phyloP scores from a whole-genome alignment of 2,329 filamentous ascomycete species.

The Aspergillus awamori region DNA sequence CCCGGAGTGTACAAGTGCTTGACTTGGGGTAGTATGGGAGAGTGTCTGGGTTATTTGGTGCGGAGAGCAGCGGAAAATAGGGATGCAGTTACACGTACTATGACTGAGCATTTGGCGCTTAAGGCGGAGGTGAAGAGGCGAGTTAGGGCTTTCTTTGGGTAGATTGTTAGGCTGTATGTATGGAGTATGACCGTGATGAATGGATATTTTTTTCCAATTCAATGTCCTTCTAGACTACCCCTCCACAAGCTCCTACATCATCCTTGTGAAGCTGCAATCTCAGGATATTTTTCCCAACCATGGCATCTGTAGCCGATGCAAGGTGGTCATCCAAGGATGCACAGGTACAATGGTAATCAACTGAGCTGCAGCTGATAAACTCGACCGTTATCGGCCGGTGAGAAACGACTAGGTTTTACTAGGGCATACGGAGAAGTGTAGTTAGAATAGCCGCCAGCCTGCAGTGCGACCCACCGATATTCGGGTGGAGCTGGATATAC shows the following conservation, averaged over 20 bases:
- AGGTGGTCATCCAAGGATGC: background rate
- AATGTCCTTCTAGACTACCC: background rate
- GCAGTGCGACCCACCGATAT: background rate
- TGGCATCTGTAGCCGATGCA: background rate
- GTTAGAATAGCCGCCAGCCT: background rate
- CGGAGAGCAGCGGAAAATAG: slow-evolving; percentile 62
- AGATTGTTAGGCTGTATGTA: background rate
- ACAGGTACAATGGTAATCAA: background rate
- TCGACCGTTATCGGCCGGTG: background rate
- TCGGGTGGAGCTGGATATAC: background rate
- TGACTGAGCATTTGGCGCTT: slow-evolving; percentile 43
- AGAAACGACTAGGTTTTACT: background rate
- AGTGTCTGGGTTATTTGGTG: slow-evolving; percentile 78
- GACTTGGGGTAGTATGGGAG: slow-evolving; percentile 60
- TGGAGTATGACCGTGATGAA: background rate
- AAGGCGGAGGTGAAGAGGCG: slow-evolving; percentile 25
- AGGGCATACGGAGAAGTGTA: background rate
- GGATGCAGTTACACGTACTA: slow-evolving; percentile 59
- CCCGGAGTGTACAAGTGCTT: slow-evolving; percentile 59
- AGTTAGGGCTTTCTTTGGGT: slow-evolving; percentile 25
- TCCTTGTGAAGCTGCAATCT: background rate
- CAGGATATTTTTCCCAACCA: background rate
- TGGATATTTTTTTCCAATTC: background rate
- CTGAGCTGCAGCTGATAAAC: background rate
- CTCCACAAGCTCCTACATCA: background rate